Base-by-base conservation (phyloP, 108 stramenopile species). In the Aureococcus anophagefferens region DNA sequence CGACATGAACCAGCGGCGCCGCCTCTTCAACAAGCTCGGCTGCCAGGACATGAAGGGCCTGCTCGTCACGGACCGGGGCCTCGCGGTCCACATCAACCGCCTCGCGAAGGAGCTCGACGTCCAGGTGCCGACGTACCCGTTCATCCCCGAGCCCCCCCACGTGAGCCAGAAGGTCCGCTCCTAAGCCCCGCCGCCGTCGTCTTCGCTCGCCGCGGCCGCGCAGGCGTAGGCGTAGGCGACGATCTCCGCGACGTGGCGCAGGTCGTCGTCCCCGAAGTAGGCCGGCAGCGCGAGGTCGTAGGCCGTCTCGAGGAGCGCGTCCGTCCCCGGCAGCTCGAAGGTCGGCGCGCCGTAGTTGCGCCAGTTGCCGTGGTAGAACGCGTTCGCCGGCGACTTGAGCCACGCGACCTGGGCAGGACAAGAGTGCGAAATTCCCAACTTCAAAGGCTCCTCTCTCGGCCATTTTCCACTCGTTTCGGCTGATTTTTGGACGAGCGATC, bases 231-330 rank as follows among this genome's bases (percentile, higher is more conserved):
- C 73, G 70, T 73, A 64, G 29, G 73, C 73, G 32, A 73, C 72
- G 65, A 72, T 66, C 18, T 16, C 17, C 69, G 71, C 73, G 16
- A 73, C 29, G 69, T 72, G 71, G 28, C 33, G 35, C 13, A 73
- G 66, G 70, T 73, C 73, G 11, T 65, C 73, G 73, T 73, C 73
- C 18, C 72, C 71, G 71, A 73, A 73, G 65, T 73, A 65, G 3
- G 73, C 64, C 62, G 73, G 73, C 33, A 73, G 63, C 70, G 72
- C 72, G 34, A 73, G 73, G 71, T 73, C 73, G 73, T 73, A 73
- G 18, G 71, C 73, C 33, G 33, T 11, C 25, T 64, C 32, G 33
- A 73, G 73, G 30, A 69, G 31, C 29, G 16, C 35, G 71, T 73
- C 73, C 64, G 73, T 73, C 3, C 4, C 21, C 71, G 73, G 73